Evolutionary conservation across 345 rosid species (phyloP), one percentile per base, ranked within the genome.

Genomic region (Euphorbia peplus): DNA sequence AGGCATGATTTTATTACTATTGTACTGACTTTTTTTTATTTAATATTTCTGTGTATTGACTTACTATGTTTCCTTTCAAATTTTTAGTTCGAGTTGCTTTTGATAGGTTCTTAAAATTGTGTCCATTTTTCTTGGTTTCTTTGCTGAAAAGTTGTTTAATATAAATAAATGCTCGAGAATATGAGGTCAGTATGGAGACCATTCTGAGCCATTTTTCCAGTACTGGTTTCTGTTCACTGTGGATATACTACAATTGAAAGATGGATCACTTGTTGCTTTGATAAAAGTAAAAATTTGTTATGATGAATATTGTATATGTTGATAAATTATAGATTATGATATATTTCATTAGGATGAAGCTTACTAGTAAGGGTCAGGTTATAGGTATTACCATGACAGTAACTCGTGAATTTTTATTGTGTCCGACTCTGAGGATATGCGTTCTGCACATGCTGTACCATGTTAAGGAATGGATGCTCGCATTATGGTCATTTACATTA

Each of bases 21-120:
- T n/a, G n/a, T n/a, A n/a, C n/a, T 67, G 60, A 25, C 32, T 8
- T 52, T 21, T 21, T 26, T 66, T 60, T 54, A 35, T 70, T 25
- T 19, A 52, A 51, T 47, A 19, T 64, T 48, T 14, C 35, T 3
- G 18, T 15, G 12, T 39, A 22, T 63, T 63, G 19, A 39, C 44
- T 14, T 63, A 13, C 46, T 35, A 15, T 24, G 21, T 2, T 30
- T 39, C 25, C 8, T 0, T 41, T 42, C 24, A 10, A 6, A 22
- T 22, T 2, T 12, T 32, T 26, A 3, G 15, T 19, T 60, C 19
- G 60, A 0, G 1, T 29, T 16, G 39, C 37, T n/a, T 62, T 22
- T 62, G 16, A 0, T 21, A 21, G 19, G n/a, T 42, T 62, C 42
- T 8, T 4, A 16, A 59, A 16, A 25, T 14, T n/a, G n/a, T 32